Percentiles rank a stretch among this genome's conserved stretches.
phyloP scores from a whole-genome alignment of 768 basidiomycete species.

The Pleurotus pulmonarius region DNA sequence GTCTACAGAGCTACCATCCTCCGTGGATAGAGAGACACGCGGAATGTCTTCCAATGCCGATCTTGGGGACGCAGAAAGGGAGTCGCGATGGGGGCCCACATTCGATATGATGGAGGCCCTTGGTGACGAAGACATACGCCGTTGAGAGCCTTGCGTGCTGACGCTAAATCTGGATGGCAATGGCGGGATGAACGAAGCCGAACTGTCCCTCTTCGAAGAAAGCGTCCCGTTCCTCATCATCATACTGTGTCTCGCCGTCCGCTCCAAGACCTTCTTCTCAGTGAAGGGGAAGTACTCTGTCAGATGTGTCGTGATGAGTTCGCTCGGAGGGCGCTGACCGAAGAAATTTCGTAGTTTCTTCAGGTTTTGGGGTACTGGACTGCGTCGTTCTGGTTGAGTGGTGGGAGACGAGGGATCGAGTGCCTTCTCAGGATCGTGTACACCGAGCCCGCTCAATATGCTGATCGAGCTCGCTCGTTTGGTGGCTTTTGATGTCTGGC shows the following conservation, averaged over 20 bases:
- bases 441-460: slow-evolving; percentile 90
- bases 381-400: slow-evolving; percentile 25
- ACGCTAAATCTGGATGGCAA: slow-evolving; percentile 58
- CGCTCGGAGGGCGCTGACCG: slow-evolving; percentile 95
- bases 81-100: slow-evolving; percentile 37
- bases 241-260: slow-evolving; percentile 89
- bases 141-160: slow-evolving; percentile 52
- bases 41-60: slow-evolving; percentile 50
- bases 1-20: slow-evolving; percentile 65
- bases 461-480: slow-evolving; percentile 95
- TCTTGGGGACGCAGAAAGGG: slow-evolving; percentile 15
- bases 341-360: slow-evolving; percentile 93
- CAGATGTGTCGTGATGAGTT: slow-evolving; percentile 92
- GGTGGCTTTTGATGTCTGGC: slow-evolving; percentile 44
- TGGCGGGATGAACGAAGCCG: slow-evolving; percentile 43
- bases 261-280: slow-evolving; percentile 86
- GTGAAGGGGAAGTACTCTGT: slow-evolving; percentile 94
- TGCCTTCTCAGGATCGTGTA: slow-evolving; percentile 69
- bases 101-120: slow-evolving; percentile 39
- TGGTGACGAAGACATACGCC: slow-evolving; percentile 38
- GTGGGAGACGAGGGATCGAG: slow-evolving; percentile 51
- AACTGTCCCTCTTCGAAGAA: slow-evolving; percentile 42
- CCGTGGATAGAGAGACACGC: slow-evolving; percentile 70
- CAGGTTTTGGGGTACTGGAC: slow-evolving; percentile 18
- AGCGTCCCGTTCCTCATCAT: slow-evolving; percentile 49